Base-by-base conservation (phyloP, 768 basidiomycete species). In the Tricholoma flavovirens region DNA sequence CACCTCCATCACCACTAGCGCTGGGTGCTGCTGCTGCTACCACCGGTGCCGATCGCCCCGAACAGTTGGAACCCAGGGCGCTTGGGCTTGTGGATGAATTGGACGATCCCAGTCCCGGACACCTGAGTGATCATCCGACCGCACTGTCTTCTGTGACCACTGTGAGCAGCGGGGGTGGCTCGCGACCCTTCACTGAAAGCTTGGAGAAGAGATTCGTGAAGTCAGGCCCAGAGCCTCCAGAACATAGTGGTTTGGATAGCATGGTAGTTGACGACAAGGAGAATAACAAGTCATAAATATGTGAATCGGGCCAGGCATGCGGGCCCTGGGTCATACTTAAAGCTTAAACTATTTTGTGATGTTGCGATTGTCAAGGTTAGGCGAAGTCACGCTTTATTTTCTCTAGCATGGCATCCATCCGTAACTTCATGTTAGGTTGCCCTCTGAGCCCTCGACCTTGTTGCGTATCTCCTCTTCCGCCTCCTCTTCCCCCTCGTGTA, bases 321-420 rank as follows among this genome's bases (percentile, higher is more conserved):
- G 51, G 30, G 24, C 32, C 33, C 56, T 42, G 53, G 51, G 33
- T 49, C 35, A 40, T 33, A n/a, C n/a, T n/a, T n/a, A n/a, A n/a
- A n/a, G n/a, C n/a, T n/a, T n/a, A 51, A 43, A 24, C 40, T 38
- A 53, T 30, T 53, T 52, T 21, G 29, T 54, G 33, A 33, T 58
- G 54, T 2, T 55, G 51, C 56, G 53, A 26, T 8, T 12, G 43
- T 8, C 29, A 54, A 56, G 32, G 46, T 68, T 67, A 83, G 53
- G 71, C 65, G 36, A 71, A 67, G 63, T 86, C 79, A 49, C 79
- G 80, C 68, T 90, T 88, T 61, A 96, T 93, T 71, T 87, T 86
- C 68, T 92, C 90, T 56, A 96, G 78, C 78, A 96, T 78, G 26
- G 82, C 85, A 59, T 84, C 83, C 91, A 96, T 95, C 50, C 92